Percentiles rank a stretch among this genome's conserved stretches.
Evolutionary conservation across 495 filamentous ascomycete species (phyloP).

Genomic region (Daldinia loculata): DNA sequence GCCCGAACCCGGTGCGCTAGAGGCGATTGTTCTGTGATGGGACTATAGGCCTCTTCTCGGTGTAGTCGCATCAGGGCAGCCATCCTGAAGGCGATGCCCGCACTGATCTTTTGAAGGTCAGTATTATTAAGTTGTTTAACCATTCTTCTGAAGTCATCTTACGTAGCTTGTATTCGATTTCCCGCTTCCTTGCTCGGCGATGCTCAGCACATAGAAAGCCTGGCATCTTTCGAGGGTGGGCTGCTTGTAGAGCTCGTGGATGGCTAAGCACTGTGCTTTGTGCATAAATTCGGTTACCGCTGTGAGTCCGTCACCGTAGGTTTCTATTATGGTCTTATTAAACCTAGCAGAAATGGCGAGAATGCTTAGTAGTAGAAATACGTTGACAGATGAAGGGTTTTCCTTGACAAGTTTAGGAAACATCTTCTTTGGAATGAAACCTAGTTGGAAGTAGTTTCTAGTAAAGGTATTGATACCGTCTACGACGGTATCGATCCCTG

Average conservation of each 20-base stretch:
- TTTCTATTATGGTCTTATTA: slow-evolving; percentile 54
- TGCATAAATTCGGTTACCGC: slow-evolving; percentile 61
- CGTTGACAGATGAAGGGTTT: slow-evolving; percentile 53
- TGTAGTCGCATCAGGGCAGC: slow-evolving; percentile 61
- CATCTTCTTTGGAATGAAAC: slow-evolving; percentile 61
- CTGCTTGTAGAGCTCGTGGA: slow-evolving; percentile 57
- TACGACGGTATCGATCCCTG: slow-evolving; percentile 51
- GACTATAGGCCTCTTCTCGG: slow-evolving; percentile 59
- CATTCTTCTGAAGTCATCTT: slow-evolving; percentile 22
- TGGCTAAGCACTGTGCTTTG: slow-evolving; percentile 54
- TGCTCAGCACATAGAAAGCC: slow-evolving; percentile 61
- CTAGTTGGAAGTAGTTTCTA: slow-evolving; percentile 58
- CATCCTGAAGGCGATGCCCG: slow-evolving; percentile 62
- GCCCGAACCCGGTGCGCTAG: slow-evolving; percentile 48
- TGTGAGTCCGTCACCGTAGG: slow-evolving; percentile 54
- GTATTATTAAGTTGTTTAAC: slow-evolving; percentile 9
- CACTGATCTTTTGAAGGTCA: slow-evolving; percentile 55
- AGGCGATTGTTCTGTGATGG: slow-evolving; percentile 50
- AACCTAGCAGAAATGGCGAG: slow-evolving; percentile 59
- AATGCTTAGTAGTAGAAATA: slow-evolving; percentile 58
- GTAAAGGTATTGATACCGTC: slow-evolving; percentile 58
- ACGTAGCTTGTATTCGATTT: slow-evolving; percentile 58
- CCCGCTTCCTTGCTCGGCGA: slow-evolving; percentile 61
- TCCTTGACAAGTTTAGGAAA: slow-evolving; percentile 54
- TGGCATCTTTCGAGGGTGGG: slow-evolving; percentile 61